A percentile compares a stretch with the other conserved stretches of the same genome.
phyloP scores from a whole-genome alignment of 306 rosid genomes.

The Prunus mume region DNA sequence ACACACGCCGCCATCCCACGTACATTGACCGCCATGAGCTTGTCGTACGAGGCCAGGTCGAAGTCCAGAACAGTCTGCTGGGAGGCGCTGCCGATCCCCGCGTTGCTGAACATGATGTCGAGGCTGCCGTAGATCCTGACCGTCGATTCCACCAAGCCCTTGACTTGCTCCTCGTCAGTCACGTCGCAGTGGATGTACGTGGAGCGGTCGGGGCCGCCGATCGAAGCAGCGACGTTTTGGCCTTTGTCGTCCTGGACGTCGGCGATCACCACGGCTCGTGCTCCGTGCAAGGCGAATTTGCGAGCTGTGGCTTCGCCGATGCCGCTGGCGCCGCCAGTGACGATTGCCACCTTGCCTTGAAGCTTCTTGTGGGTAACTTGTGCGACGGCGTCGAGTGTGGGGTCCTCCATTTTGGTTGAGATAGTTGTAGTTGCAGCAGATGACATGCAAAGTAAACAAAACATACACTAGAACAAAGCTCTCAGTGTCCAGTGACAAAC shows the following conservation, averaged over 20 bases:
- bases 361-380: conserved; percentile 6
- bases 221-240: conserved; percentile 34
- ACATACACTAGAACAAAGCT: no score
- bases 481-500: no score
- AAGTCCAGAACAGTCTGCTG: conserved; percentile 37
- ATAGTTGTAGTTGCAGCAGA: no score
- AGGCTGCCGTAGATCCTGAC: conserved; percentile 37
- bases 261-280: conserved; percentile 44
- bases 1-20: conserved; percentile 45
- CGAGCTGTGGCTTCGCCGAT: conserved; percentile 60
- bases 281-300: conserved; percentile 37
- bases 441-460: no score
- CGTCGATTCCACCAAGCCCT: conserved; percentile 32
- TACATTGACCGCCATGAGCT: conserved; percentile 26
- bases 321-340: conserved; percentile 69
- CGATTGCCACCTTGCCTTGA: conserved; percentile 47
- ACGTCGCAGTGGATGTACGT: conserved; percentile 55
- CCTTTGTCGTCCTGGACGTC: conserved; percentile 54
- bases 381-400: neutral
- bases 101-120: conserved; percentile 71
- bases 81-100: conserved; percentile 27
- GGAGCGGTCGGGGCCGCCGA: conserved; percentile 30
- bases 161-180: conserved; percentile 45
- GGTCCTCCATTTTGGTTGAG: neutral
- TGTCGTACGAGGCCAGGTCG: conserved; percentile 30